phyloP scores from a whole-genome alignment of 805 yeast genomes.

The Cyberlindnera subsufficiens region DNA sequence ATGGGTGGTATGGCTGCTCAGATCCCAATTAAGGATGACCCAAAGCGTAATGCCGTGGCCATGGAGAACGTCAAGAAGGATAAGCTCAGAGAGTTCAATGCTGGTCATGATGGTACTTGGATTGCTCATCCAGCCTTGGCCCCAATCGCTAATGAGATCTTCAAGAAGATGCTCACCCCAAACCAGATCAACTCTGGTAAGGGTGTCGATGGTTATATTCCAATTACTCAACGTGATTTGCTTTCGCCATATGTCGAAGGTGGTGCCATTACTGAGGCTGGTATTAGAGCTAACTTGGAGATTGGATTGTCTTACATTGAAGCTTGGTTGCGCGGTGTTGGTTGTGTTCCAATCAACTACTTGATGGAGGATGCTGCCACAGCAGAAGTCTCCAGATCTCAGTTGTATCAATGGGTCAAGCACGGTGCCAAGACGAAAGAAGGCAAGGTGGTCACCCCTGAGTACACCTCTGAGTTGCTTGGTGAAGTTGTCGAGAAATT shows the following conservation, averaged over 20 bases:
- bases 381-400: constrained; percentile 81
- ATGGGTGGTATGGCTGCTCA: constrained; percentile 93
- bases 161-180: constrained; percentile 77
- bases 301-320: constrained; percentile 79
- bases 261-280: constrained; percentile 61
- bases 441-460: constrained; percentile 54
- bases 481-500: constrained; percentile 56
- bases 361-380: constrained; percentile 91
- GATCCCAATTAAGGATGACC: constrained; percentile 72
- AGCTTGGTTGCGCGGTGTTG: constrained; percentile 80
- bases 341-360: constrained; percentile 81
- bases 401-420: constrained; percentile 78
- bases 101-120: constrained; percentile 89
- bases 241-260: constrained; percentile 35
- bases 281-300: constrained; percentile 65
- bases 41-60: constrained; percentile 55
- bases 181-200: constrained; percentile 52
- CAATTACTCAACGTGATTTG: constrained; percentile 44
- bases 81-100: constrained; percentile 67
- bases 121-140: constrained; percentile 84
- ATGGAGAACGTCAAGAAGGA: constrained; percentile 70
- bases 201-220: constrained; percentile 28
- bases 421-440: constrained; percentile 58
- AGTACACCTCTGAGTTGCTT: constrained; percentile 49
- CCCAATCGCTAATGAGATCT: constrained; percentile 64